Percentiles rank a stretch among this genome's conserved stretches.
Conservation (phyloP, 1,284 basidiomycete species). For the Termitomyces sp. region DNA sequence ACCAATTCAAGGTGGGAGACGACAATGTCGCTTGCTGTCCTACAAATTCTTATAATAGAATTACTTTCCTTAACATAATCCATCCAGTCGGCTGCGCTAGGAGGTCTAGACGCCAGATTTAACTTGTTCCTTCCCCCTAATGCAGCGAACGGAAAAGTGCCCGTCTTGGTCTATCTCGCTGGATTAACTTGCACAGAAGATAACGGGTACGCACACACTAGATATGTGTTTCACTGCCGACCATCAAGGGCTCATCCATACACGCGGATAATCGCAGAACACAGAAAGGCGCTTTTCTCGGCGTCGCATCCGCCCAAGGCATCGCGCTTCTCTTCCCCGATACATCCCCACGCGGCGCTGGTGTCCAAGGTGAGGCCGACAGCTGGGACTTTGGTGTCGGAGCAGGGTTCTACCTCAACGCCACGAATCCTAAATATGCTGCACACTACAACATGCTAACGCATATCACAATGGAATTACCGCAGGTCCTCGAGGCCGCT, state of each 20-base stretch:
- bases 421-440: conserved; percentile 73
- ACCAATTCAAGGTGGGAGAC: conserved; percentile 72
- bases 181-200: conserved; percentile 97
- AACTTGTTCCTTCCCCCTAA: conserved; percentile 86
- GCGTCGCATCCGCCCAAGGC: conserved; percentile 74
- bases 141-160: conserved; percentile 57
- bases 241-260: background rate
- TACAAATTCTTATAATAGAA: conserved; percentile 4
- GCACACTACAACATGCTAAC: conserved; percentile 92
- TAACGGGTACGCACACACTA: conserved; percentile 61
- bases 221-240: background rate
- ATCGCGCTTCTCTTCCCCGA: conserved; percentile 96
- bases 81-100: conserved; percentile 69
- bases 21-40: background rate
- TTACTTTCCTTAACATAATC: background rate
- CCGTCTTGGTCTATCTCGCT: conserved; percentile 86
- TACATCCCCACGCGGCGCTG: conserved; percentile 91
- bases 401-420: conserved; percentile 93
- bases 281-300: conserved; percentile 85
- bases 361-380: conserved; percentile 81
- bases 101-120: conserved; percentile 77
- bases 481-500: conserved; percentile 65
- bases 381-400: conserved; percentile 94
- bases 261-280: conserved; percentile 41
- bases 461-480: conserved; percentile 80